phyloP scores from a whole-genome alignment of 176 grass and related monocot genomes.

The Phragmites australis region DNA sequence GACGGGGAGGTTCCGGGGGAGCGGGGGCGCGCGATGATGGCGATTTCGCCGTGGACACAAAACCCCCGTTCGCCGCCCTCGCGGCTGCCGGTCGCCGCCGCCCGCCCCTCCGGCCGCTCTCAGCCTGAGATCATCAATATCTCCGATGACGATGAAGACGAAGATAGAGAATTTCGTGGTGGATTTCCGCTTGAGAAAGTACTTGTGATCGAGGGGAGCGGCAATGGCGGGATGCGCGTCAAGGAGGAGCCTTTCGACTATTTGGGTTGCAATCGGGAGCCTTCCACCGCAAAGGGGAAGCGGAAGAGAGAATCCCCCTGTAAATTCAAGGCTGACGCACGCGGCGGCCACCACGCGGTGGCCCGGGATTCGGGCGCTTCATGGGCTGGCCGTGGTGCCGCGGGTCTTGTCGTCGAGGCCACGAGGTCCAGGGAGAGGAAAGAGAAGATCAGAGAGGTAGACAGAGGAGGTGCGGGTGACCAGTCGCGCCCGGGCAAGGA shows the following conservation, averaged over 20 bases:
- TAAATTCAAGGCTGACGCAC: neutral
- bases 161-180: neutral
- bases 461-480: neutral
- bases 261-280: neutral
- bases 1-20: neutral
- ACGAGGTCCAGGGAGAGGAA: neutral
- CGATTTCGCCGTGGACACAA: neutral
- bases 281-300: neutral
- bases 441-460: neutral
- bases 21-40: neutral
- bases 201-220: neutral
- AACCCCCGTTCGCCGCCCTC: neutral
- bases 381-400: neutral
- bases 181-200: neutral
- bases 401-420: neutral
- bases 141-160: neutral
- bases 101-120: neutral
- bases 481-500: neutral
- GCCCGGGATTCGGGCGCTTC: constrained; percentile 4
- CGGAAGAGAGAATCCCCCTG: neutral
- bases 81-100: neutral
- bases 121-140: neutral
- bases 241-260: neutral
- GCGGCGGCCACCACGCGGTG: neutral
- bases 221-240: neutral